phyloP scores from a whole-genome alignment of 2,329 filamentous ascomycete species.

The Trichoderma koningii region DNA sequence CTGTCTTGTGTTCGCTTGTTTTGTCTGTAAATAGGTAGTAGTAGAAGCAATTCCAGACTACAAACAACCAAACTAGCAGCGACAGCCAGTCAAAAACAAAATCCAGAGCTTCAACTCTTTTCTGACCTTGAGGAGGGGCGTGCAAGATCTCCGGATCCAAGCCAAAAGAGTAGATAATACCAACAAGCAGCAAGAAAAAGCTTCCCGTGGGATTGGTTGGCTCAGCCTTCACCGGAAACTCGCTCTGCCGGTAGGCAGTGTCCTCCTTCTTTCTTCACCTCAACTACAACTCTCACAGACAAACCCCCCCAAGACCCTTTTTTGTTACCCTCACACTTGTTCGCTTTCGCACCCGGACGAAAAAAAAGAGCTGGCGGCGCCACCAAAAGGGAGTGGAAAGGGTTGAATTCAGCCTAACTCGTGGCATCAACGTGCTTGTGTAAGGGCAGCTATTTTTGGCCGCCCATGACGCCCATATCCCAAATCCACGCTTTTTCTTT shows the following conservation, averaged over 20 bases:
- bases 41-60: not conserved
- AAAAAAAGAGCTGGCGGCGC: not conserved
- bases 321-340: too few relatives aligned
- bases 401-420: slow-evolving; percentile 25
- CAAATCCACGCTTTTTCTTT: not conserved
- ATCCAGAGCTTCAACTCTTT: not conserved
- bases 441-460: slow-evolving; percentile 24
- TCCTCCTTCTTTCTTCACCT: not conserved
- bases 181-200: not conserved
- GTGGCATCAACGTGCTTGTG: slow-evolving; percentile 21
- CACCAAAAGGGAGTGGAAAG: slow-evolving; percentile 17
- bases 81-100: not conserved
- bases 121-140: not conserved
- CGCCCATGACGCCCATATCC: slow-evolving; percentile 17
- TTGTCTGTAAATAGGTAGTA: not conserved
- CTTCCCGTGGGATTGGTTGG: not conserved
- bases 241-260: slow-evolving; percentile 25
- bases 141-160: not conserved
- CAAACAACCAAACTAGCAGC: not conserved
- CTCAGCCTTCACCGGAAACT: slow-evolving; percentile 25
- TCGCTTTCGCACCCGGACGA: not conserved
- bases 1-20: too few relatives aligned
- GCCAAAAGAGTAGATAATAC: not conserved
- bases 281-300: too few relatives aligned
- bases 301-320: not conserved